These are phyloP conservation scores for Monosporascus ibericus DNA, from an alignment of 2,329 filamentous ascomycete species.

Conservation along the genomic window DNA sequence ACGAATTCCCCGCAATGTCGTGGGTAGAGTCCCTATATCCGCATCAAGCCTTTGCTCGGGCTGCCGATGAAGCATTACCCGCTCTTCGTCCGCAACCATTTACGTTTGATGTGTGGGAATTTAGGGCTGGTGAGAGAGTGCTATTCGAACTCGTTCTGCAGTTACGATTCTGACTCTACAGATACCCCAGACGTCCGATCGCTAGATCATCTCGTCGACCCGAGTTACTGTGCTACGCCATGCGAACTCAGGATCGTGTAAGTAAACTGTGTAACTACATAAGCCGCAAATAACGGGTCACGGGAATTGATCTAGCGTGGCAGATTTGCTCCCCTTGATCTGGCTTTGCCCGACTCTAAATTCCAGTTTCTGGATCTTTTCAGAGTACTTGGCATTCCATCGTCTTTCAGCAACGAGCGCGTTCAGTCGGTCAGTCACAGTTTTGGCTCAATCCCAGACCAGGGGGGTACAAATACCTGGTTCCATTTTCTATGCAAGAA, in stretches of 20 bases:
- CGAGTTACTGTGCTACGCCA: not conserved
- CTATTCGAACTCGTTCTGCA: not conserved
- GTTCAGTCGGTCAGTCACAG: constrained; percentile 27
- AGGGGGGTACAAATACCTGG: constrained; percentile 23
- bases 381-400: constrained; percentile 22
- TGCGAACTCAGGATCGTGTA: not conserved
- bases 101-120: not conserved
- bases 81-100: not conserved
- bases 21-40: not conserved
- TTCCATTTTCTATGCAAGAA: constrained; percentile 31
- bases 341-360: constrained; percentile 15
- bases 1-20: not conserved
- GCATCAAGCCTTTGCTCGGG: not conserved
- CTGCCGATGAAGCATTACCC: not conserved
- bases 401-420: constrained; percentile 25
- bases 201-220: not conserved
- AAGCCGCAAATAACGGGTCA: too few species aligned
- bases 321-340: not conserved
- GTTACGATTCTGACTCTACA: not conserved
- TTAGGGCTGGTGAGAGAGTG: not conserved
- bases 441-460: constrained; percentile 21
- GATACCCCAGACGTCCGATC: not conserved
- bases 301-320: too few species aligned
- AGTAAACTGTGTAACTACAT: not conserved
- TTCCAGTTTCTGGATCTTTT: constrained; percentile 22